phyloP scores from a whole-genome alignment of 2,329 filamentous ascomycete species.

The Aspergillus aculeatus region DNA sequence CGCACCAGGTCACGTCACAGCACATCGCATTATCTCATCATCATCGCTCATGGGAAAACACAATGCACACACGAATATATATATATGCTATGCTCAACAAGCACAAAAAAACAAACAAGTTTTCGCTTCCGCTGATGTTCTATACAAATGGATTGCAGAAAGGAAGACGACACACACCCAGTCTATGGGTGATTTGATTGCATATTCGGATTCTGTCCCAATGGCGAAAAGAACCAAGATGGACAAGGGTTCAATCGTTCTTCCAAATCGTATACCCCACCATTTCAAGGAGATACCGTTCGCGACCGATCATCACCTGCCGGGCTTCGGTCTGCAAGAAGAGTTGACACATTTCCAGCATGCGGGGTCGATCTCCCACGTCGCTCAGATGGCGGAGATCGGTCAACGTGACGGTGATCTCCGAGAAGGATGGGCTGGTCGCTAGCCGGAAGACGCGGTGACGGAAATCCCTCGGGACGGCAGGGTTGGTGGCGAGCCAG shows the following conservation, averaged over 20 bases:
- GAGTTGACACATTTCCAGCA: constrained; percentile 4
- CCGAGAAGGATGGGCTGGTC: not conserved
- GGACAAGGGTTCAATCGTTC: not conserved
- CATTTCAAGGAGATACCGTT: constrained; percentile 12
- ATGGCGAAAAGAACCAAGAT: not conserved
- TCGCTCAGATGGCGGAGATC: constrained; percentile 1
- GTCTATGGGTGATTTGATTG: not conserved
- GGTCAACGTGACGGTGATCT: not conserved
- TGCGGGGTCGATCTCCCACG: not conserved
- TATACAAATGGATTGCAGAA: not conserved
- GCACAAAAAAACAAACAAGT: not conserved
- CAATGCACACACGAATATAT: not conserved
- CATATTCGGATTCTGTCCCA: not conserved
- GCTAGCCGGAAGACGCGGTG: constrained; percentile 6
- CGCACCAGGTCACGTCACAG: too few species aligned
- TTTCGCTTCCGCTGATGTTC: not conserved
- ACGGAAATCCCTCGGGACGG: constrained; percentile 9
- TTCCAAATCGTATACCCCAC: constrained; percentile 5
- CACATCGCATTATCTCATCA: not conserved
- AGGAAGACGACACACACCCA: not conserved
- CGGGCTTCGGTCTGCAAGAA: constrained; percentile 12
- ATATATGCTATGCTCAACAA: not conserved
- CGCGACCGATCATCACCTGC: constrained; percentile 13
- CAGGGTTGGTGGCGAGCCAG: constrained; percentile 22
- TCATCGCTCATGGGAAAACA: not conserved